A percentile compares a stretch with the other conserved stretches of the same genome.
These are phyloP conservation scores for Capniomyces stellatus DNA, from an alignment of 371 early-diverging fungal species.

Conservation along the genomic window DNA sequence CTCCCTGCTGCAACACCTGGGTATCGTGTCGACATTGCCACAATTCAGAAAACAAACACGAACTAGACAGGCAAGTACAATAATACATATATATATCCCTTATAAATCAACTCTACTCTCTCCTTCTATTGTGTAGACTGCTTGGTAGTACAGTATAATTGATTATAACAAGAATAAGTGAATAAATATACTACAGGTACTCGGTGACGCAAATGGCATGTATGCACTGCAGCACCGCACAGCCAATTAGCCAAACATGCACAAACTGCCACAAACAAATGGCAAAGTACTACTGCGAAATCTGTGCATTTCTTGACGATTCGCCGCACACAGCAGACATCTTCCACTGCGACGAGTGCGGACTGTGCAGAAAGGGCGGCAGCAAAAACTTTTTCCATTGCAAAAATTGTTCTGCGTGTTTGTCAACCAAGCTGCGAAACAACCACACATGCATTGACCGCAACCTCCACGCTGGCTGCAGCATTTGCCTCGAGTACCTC, in stretches of 20 bases:
- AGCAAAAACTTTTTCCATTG: conserved; percentile 89
- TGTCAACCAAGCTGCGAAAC: conserved; percentile 49
- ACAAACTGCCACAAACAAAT: conserved; percentile 37
- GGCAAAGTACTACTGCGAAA: conserved; percentile 74
- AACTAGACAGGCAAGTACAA: conserved; percentile 53
- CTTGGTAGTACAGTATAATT: neutral
- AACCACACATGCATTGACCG: conserved; percentile 88
- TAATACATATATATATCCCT: no score
- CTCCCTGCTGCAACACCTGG: conserved; percentile 82
- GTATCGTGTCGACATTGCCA: conserved; percentile 93
- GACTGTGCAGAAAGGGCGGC: conserved; percentile 69
- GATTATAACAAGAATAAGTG: neutral
- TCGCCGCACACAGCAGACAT: conserved; percentile 72
- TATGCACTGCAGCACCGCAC: conserved; percentile 67
- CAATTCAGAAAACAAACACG: conserved; percentile 72
- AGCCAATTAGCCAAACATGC: conserved; percentile 66
- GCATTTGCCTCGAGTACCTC: conserved; percentile 94
- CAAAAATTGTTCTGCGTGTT: conserved; percentile 82
- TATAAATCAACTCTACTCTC: no score
- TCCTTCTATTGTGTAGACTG: neutral
- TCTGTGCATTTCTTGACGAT: conserved; percentile 82
- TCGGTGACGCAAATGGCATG: conserved; percentile 80
- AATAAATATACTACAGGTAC: conserved; percentile 21
- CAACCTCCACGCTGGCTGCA: conserved; percentile 82
- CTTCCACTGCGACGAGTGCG: conserved; percentile 89